phyloP scores from a whole-genome alignment of 106 monocot genomes.

The Dioscorea alata region DNA sequence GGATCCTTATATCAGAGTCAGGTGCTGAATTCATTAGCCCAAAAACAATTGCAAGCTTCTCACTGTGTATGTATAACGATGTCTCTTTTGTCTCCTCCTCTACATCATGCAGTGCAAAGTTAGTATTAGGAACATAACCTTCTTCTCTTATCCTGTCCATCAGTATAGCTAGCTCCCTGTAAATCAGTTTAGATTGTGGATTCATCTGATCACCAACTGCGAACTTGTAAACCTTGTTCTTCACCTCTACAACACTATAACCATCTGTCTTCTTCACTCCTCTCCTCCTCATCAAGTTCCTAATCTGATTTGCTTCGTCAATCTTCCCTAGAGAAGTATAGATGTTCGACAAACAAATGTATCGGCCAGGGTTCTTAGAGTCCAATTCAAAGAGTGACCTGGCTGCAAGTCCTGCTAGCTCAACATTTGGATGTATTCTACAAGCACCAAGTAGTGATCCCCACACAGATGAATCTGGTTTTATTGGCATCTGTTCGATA shows the following conservation, averaged over 20 bases:
- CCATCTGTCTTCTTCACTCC: slow-evolving; percentile 14
- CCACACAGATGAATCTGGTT: slow-evolving; percentile 26
- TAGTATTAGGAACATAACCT: slow-evolving; percentile 19
- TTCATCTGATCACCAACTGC: slow-evolving; percentile 11
- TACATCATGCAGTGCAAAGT: slow-evolving; percentile 31
- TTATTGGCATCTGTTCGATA: slow-evolving; percentile 23
- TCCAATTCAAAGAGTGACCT: slow-evolving; percentile 23
- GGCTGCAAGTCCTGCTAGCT: slow-evolving; percentile 20
- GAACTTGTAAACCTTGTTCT: slow-evolving; percentile 22
- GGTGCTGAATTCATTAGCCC: slow-evolving; percentile 23
- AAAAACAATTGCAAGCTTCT: slow-evolving; percentile 35
- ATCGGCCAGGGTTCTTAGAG: slow-evolving; percentile 9
- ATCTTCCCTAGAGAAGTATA: slow-evolving; percentile 19
- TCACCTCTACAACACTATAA: slow-evolving; percentile 17
- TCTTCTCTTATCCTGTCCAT: slow-evolving; percentile 20
- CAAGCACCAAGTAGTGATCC: slow-evolving; percentile 26
- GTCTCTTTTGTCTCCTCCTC: slow-evolving; percentile 32
- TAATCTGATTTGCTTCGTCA: slow-evolving; percentile 16
- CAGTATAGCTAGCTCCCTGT: slow-evolving; percentile 13
- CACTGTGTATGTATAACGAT: slow-evolving; percentile 17
- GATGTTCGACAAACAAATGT: slow-evolving; percentile 23
- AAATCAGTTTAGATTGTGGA: slow-evolving; percentile 20
- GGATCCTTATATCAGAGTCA: slow-evolving; percentile 18
- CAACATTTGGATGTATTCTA: slow-evolving; percentile 19
- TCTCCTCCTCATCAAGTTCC: slow-evolving; percentile 19